Base-by-base conservation (phyloP, 345 rosid species). In the Aegle marmelos region DNA sequence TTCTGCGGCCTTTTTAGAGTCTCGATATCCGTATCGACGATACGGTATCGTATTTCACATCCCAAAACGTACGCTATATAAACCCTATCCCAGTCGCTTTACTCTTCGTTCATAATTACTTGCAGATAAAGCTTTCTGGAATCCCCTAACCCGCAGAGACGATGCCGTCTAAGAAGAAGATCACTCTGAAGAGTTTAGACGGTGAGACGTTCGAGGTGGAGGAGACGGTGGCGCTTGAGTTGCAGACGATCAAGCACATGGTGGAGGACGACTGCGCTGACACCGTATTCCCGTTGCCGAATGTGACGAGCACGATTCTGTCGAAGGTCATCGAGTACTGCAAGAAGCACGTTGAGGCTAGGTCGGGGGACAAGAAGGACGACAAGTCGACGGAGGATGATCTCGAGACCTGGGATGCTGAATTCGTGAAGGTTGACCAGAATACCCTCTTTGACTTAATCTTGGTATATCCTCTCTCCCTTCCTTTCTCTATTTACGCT, bases 281-380 rank as follows among this genome's bases (percentile, higher is more conserved):
- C 75, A 77, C 62, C 33, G 91, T 45, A 30, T 88, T 91, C 79
- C 91, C 94, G 22, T 30, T 91, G 31, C 90, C 93, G 0, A 91
- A 89, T 58, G 90, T 91, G 61, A 82, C 82, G n/a, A 83, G 90
- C 72, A 80, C 83, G 81, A 83, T 87, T 78, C 85, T 91, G 9
- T 81, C 88, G 4, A 88, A 81, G 84, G 90, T 91, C 0, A 79
- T 91, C 16, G 93, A 91, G 81, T 89, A 87, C 79, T 87, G 90
- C 83, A 85, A 80, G 77, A 85, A 81, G 74, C 95, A 88, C 74
- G 89, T 83, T 31, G 89, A 86, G 11, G 79, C 83, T 31, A 72
- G 78, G 22, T 16, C 57, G 4, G 58, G 31, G 14, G 82, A 77
- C 10, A 60, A 57, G 48, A 66, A 78, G 33, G 72, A 50, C 16